Evolutionary conservation across 2,329 filamentous ascomycete genomes (phyloP).

Genomic region (Dryadomyces quercus-mongolicae): DNA sequence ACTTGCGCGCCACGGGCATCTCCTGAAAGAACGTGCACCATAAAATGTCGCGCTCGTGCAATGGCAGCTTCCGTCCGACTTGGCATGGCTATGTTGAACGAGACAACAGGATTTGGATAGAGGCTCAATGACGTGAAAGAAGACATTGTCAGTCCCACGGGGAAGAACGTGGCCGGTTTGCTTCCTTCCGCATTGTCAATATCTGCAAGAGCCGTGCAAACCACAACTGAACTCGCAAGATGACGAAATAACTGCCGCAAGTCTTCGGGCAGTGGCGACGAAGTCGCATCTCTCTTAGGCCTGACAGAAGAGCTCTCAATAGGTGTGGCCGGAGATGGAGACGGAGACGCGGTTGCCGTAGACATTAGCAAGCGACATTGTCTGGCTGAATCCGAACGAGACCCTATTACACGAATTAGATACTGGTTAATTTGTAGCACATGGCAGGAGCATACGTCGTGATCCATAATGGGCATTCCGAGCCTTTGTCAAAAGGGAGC

Average conservation of each 20-base stretch:
- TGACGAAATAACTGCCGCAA: background rate
- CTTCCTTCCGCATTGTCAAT: slow-evolving; percentile 1
- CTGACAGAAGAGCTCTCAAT: background rate
- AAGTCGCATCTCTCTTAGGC: no score
- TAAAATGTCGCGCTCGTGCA: slow-evolving; percentile 30
- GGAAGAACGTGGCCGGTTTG: slow-evolving; percentile 14
- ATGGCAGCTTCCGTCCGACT: slow-evolving; percentile 44
- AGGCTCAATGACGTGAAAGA: slow-evolving; percentile 45
- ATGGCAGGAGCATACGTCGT: background rate
- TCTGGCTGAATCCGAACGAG: background rate
- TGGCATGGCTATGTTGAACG: slow-evolving; percentile 45
- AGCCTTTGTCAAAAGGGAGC: background rate
- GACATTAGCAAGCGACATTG: background rate
- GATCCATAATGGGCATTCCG: background rate
- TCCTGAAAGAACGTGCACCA: slow-evolving; percentile 41
- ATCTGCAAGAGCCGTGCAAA: slow-evolving; percentile 20
- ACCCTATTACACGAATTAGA: no score
- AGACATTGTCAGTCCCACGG: slow-evolving; percentile 46
- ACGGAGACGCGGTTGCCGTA: background rate
- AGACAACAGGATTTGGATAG: slow-evolving; percentile 36
- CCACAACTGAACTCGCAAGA: slow-evolving; percentile 21
- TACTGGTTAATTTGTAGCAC: background rate
- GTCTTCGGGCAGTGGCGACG: slow-evolving; percentile 27
- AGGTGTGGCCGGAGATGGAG: background rate
- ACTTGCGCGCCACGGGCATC: slow-evolving; percentile 33